Conservation (phyloP, 1,284 basidiomycete species). For the Testicularia cyperi region DNA sequence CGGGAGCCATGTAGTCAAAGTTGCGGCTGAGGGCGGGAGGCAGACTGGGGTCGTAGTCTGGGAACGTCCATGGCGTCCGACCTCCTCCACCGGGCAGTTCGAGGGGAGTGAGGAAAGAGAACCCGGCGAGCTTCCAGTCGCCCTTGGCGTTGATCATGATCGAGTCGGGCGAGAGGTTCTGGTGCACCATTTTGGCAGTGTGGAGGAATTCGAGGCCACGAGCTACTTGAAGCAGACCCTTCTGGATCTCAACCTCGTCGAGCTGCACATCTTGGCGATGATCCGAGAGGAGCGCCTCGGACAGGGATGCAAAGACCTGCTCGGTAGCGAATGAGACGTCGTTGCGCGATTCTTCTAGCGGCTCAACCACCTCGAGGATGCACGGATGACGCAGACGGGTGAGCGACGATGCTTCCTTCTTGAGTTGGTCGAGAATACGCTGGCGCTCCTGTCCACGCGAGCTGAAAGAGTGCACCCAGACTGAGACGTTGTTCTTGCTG, state of each 20-base stretch:
- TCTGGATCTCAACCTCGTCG: conserved; percentile 76
- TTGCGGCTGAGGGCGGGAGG: conserved; percentile 84
- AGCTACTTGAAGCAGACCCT: conserved; percentile 89
- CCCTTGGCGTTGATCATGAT: conserved; percentile 67
- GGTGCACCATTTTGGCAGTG: conserved; percentile 83
- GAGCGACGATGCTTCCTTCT: conserved; percentile 70
- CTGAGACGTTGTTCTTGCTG: conserved; percentile 26
- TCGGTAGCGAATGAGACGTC: conserved; percentile 93
- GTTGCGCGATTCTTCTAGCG: conserved; percentile 82
- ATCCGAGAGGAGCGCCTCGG: conserved; percentile 26
- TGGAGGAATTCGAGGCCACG: conserved; percentile 92
- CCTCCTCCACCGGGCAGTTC: conserved; percentile 69
- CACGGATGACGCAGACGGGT: conserved; percentile 88
- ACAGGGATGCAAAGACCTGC: conserved; percentile 54
- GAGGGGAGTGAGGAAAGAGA: conserved; percentile 79
- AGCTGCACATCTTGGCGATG: conserved; percentile 43
- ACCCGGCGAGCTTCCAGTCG: conserved; percentile 94
- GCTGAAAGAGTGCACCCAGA: conserved; percentile 50
- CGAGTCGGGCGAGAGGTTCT: conserved; percentile 75
- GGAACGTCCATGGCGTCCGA: conserved; percentile 80
- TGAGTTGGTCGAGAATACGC: conserved; percentile 47
- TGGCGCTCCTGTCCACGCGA: conserved; percentile 30
- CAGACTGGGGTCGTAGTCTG: conserved; percentile 78
- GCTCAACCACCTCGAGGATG: conserved; percentile 96
- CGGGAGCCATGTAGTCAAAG: conserved; percentile 91